A percentile compares a stretch with the other conserved stretches of the same genome.
Conservation (phyloP, 108 stramenopile genomes). For the Fragilaria crotonensis region DNA sequence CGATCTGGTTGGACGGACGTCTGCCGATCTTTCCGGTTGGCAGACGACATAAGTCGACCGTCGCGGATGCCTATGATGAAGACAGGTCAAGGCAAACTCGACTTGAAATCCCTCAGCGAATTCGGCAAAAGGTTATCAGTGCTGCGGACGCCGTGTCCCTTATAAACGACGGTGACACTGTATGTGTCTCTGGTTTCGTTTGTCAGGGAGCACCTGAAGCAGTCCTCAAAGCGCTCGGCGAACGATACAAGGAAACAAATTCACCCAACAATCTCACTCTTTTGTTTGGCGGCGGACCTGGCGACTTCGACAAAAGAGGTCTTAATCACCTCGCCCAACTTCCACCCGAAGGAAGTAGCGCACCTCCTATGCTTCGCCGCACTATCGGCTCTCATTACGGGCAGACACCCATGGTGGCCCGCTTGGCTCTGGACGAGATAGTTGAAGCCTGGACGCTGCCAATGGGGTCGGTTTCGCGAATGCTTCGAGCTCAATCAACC, state of each 20-base stretch:
- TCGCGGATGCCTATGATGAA: too few species aligned
- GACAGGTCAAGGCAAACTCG: too few species aligned
- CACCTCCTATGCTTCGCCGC: too few species aligned
- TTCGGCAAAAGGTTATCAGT: constrained; percentile 33
- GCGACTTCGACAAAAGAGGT: constrained; percentile 50
- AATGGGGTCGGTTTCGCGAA: constrained; percentile 63
- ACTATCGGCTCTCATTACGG: constrained; percentile 78
- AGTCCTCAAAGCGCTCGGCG: constrained; percentile 45
- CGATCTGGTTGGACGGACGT: too few species aligned
- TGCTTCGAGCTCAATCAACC: constrained; percentile 71
- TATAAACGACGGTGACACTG: constrained; percentile 40
- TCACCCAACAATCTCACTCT: constrained; percentile 29
- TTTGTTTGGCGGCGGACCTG: constrained; percentile 74
- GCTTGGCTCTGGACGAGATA: constrained; percentile 47
- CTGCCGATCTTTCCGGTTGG: too few species aligned
- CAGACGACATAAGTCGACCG: too few species aligned
- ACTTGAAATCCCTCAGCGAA: constrained; percentile 25
- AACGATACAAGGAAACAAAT: constrained; percentile 40
- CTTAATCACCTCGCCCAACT: constrained; percentile 58
- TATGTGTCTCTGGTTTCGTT: constrained; percentile 48
- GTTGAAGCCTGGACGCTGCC: constrained; percentile 74
- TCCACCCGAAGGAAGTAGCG: constrained; percentile 17
- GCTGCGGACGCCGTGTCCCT: constrained; percentile 39
- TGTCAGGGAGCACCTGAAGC: too few species aligned
- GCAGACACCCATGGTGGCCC: constrained; percentile 57